Evolutionary conservation across 73 alveolate genomes (phyloP).

Genomic region (Paramecium biaurelia): DNA sequence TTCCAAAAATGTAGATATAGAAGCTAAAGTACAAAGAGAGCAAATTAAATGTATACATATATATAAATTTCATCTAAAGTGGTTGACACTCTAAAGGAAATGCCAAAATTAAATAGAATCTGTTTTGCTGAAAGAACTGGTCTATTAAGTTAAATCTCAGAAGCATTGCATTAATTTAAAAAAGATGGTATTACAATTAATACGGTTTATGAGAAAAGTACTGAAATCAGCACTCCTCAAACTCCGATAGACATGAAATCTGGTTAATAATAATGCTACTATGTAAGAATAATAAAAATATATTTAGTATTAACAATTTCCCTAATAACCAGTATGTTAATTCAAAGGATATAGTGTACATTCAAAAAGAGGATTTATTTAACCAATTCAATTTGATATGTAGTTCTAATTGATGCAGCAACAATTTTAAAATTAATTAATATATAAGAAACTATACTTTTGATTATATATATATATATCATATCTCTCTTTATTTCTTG

Average conservation of each 20-base stretch:
- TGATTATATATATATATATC: background rate
- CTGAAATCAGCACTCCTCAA: background rate
- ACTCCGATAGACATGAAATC: background rate
- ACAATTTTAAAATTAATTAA: background rate
- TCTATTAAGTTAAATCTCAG: background rate
- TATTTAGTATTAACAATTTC: background rate
- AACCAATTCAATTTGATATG: background rate
- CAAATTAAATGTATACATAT: background rate
- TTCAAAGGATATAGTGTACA: background rate
- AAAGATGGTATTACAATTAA: background rate
- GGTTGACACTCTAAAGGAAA: background rate
- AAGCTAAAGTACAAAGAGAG: background rate
- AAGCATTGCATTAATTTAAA: background rate
- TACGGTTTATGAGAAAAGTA: slow-evolving; percentile 3
- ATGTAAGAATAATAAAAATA: background rate
- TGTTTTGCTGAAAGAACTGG: background rate
- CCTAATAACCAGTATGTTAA: background rate
- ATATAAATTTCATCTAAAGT: background rate
- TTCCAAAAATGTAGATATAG: background rate
- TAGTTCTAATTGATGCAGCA: background rate
- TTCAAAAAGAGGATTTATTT: background rate
- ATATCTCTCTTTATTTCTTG: background rate
- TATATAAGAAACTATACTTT: background rate
- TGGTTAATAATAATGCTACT: background rate
- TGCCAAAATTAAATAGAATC: background rate